Conservation (phyloP, 352 stramenopile genomes). For the Phytophthora fragariae region DNA sequence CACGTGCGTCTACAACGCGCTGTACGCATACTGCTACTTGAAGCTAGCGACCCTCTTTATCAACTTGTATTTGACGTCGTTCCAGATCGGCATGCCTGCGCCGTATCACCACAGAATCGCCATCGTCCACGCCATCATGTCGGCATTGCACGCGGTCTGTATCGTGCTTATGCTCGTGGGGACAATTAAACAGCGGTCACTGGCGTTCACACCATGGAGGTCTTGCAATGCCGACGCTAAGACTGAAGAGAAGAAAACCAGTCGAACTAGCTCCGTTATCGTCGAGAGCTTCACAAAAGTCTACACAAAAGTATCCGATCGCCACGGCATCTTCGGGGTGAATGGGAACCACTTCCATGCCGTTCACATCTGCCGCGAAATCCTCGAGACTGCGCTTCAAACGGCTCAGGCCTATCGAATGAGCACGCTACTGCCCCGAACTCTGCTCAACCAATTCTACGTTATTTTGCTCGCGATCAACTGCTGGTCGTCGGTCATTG, state of each 20-base stretch:
- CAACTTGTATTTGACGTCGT: constrained; percentile 23
- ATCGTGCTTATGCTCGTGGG: constrained; percentile 25
- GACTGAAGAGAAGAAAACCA: not conserved
- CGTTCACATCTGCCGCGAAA: constrained; percentile 20
- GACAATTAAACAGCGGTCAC: constrained; percentile 5
- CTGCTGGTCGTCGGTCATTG: constrained; percentile 31
- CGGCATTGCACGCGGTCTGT: constrained; percentile 25
- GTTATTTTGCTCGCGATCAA: constrained; percentile 40
- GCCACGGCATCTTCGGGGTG: constrained; percentile 18
- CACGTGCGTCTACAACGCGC: not conserved
- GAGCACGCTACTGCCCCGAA: constrained; percentile 32
- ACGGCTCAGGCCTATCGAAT: constrained; percentile 38
- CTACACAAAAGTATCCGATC: constrained; percentile 16
- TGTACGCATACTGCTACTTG: constrained; percentile 24
- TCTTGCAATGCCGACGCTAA: constrained; percentile 2
- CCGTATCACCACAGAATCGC: constrained; percentile 29
- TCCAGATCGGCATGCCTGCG: constrained; percentile 26
- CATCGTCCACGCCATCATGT: constrained; percentile 30
- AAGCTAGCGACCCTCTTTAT: constrained; percentile 18
- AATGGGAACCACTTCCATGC: constrained; percentile 23
- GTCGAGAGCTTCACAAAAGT: constrained; percentile 17
- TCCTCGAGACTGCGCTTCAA: constrained; percentile 36
- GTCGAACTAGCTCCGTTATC: constrained; percentile 17
- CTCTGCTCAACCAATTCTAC: constrained; percentile 44
- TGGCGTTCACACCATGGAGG: constrained; percentile 26